Evolutionary conservation across 495 filamentous ascomycete species (phyloP).

Genomic region (Penicillium roqueforti): DNA sequence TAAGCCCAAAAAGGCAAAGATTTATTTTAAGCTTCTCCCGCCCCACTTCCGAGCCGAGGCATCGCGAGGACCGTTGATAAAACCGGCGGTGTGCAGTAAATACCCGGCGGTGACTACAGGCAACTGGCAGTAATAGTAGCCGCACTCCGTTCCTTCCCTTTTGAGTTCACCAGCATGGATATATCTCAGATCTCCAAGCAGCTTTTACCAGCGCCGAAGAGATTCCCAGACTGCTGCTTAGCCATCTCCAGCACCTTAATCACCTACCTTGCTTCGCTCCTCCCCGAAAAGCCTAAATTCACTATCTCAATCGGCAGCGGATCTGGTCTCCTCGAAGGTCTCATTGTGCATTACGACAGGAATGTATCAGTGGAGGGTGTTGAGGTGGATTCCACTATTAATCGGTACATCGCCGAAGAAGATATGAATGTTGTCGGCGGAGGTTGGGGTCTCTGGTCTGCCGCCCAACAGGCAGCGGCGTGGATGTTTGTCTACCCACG

Average conservation of each 20-base stretch:
- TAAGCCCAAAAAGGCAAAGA: too few species aligned
- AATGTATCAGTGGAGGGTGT: constrained; percentile 38
- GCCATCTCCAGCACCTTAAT: constrained; percentile 43
- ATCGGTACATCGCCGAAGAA: constrained; percentile 43
- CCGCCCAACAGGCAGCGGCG: constrained; percentile 34
- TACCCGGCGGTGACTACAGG: too few species aligned
- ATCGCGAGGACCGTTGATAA: too few species aligned
- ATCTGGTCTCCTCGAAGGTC: constrained; percentile 49
- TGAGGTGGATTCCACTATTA: constrained; percentile 42
- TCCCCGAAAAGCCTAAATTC: constrained; percentile 39
- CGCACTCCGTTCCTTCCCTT: too few species aligned
- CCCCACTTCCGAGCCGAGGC: too few species aligned
- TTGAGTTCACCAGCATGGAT: too few species aligned
- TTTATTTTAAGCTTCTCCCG: too few species aligned
- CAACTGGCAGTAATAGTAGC: too few species aligned
- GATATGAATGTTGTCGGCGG: constrained; percentile 40
- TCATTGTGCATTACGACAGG: constrained; percentile 30
- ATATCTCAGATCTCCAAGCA: constrained; percentile 17
- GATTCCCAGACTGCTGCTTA: constrained; percentile 46
- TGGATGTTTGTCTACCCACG: constrained; percentile 58
- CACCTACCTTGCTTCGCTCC: constrained; percentile 26
- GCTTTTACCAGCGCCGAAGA: constrained; percentile 21
- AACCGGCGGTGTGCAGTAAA: too few species aligned
- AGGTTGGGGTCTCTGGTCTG: constrained; percentile 36
- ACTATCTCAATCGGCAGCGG: constrained; percentile 54